A percentile compares a stretch with the other conserved stretches of the same genome.
Conservation (phyloP, 164 flowering plant species). For the Berberis vulgaris region DNA sequence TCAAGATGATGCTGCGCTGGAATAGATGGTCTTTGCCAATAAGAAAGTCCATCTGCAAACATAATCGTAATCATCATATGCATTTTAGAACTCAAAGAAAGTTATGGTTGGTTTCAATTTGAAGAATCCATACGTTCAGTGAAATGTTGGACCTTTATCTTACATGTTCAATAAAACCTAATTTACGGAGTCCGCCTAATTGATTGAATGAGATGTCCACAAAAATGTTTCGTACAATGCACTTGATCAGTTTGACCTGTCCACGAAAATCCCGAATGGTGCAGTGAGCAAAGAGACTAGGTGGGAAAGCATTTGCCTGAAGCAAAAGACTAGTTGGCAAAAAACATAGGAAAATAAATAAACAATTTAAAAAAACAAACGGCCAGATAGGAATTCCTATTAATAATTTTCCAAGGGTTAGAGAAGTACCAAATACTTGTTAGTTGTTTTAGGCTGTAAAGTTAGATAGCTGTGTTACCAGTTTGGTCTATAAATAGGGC, state of each 20-base stretch:
- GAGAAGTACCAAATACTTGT: too few relatives aligned
- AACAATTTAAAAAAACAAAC: too few relatives aligned
- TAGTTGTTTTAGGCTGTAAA: too few relatives aligned
- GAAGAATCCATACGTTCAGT: not conserved
- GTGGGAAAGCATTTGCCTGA: too few relatives aligned
- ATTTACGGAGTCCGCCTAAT: constrained; percentile 54
- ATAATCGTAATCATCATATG: not conserved
- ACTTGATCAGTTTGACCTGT: constrained; percentile 76
- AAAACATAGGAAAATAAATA: too few relatives aligned
- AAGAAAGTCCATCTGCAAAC: constrained; percentile 50
- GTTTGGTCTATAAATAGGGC: too few relatives aligned
- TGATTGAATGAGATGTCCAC: constrained; percentile 78
- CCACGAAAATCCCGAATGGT: not conserved
- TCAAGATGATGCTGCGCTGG: constrained; percentile 76
- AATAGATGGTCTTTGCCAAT: constrained; percentile 74
- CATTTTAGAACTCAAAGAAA: not conserved
- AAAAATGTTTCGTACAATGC: constrained; percentile 45
- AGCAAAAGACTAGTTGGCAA: too few relatives aligned
- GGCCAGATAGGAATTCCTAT: too few relatives aligned
- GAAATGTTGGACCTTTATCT: too few relatives aligned
- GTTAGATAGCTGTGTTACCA: too few relatives aligned
- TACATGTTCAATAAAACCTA: constrained; percentile 70
- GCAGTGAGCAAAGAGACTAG: not conserved
- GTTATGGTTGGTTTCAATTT: not conserved
- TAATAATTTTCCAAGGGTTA: too few relatives aligned